Base-by-base conservation (phyloP, 345 rosid species). In the Hirschfeldia incana region DNA sequence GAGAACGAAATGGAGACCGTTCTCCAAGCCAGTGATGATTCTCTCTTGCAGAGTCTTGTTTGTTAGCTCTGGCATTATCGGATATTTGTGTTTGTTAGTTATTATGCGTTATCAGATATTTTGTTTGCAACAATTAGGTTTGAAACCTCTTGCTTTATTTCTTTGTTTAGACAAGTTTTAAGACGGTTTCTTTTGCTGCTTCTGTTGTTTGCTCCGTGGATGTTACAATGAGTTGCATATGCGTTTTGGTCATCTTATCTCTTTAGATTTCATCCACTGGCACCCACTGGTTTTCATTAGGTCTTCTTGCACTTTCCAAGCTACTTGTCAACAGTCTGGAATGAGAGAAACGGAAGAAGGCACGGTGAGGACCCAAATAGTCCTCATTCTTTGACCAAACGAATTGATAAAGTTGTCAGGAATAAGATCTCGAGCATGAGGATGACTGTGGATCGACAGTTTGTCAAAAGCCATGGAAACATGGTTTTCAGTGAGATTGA, bases 1-100 rank as follows among this genome's bases (percentile, higher is more conserved):
- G 89, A 5, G 77, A 37, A 65, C 49, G 63, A 16, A 80, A 80
- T 49, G 72, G 55, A 72, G 90, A 81, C 26, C 85, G 92, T 82
- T 89, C 97, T 81, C 94, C 97, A 17, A 87, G 89, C 82, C 90
- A 76, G 78, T 91, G 89, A 91, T 91, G 89, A 91, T 60, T 34
- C 51, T 16, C 71, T 27, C 34, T 69, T 2, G 67, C 15, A 16
- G 21, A 39, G 4, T 13, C 15, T 9, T 72, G 76, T 78, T 65
- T 78, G 67, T 67, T 10, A 66, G 63, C 33, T 39, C 9, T 78
- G 70, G 70, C 17, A 1, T 49, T 33, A 67, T 66, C 69, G 32
- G 69, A 73, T 66, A 60, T 32, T 65, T 78, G 66, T 64, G 21
- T 21, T 21, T 21, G 21, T 21, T 21, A 21, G 21, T 21, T 21